phyloP scores from a whole-genome alignment of 2,329 filamentous ascomycete species.

The Helotiales sp. region DNA sequence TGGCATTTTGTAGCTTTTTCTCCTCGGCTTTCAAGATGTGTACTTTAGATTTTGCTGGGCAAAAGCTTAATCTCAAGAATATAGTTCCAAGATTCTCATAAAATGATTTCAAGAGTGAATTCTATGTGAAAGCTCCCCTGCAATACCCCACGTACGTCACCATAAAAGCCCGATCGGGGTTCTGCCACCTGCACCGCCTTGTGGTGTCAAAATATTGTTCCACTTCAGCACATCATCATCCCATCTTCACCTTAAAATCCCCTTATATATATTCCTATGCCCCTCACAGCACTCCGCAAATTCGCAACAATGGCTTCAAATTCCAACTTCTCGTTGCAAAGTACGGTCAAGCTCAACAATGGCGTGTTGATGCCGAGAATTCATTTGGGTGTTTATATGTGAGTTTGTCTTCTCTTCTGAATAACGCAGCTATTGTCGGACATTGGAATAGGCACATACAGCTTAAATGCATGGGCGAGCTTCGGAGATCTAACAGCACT shows the following conservation, averaged over 20 bases:
- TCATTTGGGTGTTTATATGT: conserved; percentile 67
- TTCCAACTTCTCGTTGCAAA: conserved; percentile 13
- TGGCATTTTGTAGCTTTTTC: conserved; percentile 22
- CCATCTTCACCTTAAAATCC: neutral
- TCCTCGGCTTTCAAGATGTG: neutral
- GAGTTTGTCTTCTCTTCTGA: neutral
- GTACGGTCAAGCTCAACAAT: conserved; percentile 56
- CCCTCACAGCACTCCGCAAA: neutral
- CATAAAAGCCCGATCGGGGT: neutral
- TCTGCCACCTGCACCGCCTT: neutral
- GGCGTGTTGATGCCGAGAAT: conserved; percentile 68
- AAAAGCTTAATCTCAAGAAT: neutral
- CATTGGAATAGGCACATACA: too few relatives aligned
- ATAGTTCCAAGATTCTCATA: neutral
- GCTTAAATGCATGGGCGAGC: too few relatives aligned
- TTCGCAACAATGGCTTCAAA: conserved; percentile 9
- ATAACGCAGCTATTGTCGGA: neutral
- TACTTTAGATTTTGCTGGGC: neutral
- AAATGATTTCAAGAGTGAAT: neutral
- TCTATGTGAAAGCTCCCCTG: neutral
- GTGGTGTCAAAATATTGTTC: too few relatives aligned
- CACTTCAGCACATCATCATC: neutral
- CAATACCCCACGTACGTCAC: conserved; percentile 10
- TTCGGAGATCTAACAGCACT: neutral
- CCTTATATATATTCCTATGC: neutral